Evolutionary conservation across 768 basidiomycete genomes (phyloP), one percentile per base, ranked within the genome.

Genomic region (Pleurotus tuber-regium): DNA sequence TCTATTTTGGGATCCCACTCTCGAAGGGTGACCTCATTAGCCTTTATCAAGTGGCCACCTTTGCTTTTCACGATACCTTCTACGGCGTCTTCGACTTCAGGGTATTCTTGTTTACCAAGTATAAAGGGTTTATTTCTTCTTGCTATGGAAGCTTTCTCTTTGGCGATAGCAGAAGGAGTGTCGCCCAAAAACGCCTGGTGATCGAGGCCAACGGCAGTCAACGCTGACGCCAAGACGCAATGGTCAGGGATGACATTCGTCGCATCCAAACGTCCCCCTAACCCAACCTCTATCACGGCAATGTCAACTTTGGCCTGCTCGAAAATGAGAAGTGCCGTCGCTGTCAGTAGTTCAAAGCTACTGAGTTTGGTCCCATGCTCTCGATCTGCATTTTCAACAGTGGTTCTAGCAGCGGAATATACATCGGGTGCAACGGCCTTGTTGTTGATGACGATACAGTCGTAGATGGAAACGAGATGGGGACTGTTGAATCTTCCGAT

Each of bases 401-500:
- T 59, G 6, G 61, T 57, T 23, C 79, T 71, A 1, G 77, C 75
- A 2, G 59, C 39, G 2, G 66, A 57, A 62, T 90, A 98, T 4
- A 67, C 53, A 0, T 68, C 60, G 2, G 63, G 59, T 0, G 74
- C 59, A 14, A 93, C 77, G 4, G 84, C 74, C 11, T 66, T 40
- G 41, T 78, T 77, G 56, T 87, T 72, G 60, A 98, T 74, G 2
- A 74, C 70, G 54, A 99, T 92, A 55, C 75, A 85, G 64, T 98
- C 96, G 52, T 78, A 70, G 8, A 87, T 71, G 7, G 83, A 76
- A 50, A 96, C 68, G 16, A 98, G 84, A 65, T 98, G 96, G 0
- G 97, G 97, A 55, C 85, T 90, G 66, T 95, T 98, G 78, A 91
- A 98, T 29, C 88, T 78, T 5, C 92, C 97, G 9, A 89, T 75